Base-by-base conservation (phyloP, 2,329 filamentous ascomycete genomes). In the Cladophialophora immunda region DNA sequence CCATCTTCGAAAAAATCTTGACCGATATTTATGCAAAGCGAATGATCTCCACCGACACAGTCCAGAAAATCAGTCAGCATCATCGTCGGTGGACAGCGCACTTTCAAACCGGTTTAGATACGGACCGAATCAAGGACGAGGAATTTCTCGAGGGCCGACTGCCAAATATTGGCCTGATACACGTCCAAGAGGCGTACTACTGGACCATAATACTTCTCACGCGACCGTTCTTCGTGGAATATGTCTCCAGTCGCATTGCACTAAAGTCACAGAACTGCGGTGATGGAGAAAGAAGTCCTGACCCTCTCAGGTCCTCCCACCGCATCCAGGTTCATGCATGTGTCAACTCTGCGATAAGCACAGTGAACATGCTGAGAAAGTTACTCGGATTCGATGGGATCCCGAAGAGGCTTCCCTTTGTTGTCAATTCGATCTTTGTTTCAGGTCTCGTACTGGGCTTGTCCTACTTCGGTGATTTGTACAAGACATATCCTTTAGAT, bases 171-270 rank as follows among this genome's bases (percentile, higher is more conserved):
- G 73, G 73, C 15, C 71, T 78, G 9, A 70, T 67, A 30, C 72
- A 81, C 25, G 67, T 81, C 8, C 79, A 79, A 36, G 70, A 77
- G 25, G 78, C 77, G 0, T 79, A 78, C 1, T 80, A 80, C 61
- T 80, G 77, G 77, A 76, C 76, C 0, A 76, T 81, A 15, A 79
- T 81, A 70, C 70, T 81, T 0, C 53, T 80, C 0, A 78, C 79
- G 0, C 73, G 77, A 4, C 79, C 78, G 0, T 80, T 79, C 19
- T 72, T 81, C 0, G 72, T 79, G 41, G 75, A 79, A 13, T 50
- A 50, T 50, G 25, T 50, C 15, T 50, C 45, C 45, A 50, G 45
- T 50, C 45, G 22, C 45, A 50, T 50, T 50, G 45, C 45, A 22
- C 19, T 50, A 13, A 50, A 50, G 45, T 13, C 45, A 11, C 45